These are phyloP conservation scores for Angomonas deanei DNA, from an alignment of 208 protist species.

Conservation along the genomic window DNA sequence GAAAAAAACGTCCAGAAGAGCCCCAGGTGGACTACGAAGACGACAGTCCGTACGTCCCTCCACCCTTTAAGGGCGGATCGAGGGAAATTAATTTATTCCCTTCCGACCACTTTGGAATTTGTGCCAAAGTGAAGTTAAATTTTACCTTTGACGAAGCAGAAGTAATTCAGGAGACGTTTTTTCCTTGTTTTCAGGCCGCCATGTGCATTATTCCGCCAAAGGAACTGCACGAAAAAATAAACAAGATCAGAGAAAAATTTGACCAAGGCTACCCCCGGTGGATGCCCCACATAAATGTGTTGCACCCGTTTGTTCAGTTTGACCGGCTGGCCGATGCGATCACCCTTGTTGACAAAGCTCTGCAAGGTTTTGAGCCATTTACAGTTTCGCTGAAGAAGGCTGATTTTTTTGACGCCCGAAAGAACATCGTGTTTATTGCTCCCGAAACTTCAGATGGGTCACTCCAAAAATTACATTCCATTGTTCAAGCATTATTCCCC, in stretches of 20 bases:
- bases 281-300: slow-evolving; percentile 20
- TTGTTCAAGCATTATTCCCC: neutral
- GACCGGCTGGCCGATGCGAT: slow-evolving; percentile 4
- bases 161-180: neutral
- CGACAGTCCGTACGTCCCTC: neutral
- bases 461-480: neutral
- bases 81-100: slow-evolving; percentile 12
- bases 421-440: slow-evolving; percentile 7
- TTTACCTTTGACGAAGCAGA: neutral
- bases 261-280: slow-evolving; percentile 15
- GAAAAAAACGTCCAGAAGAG: neutral
- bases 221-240: slow-evolving; percentile 6
- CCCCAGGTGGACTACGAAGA: neutral
- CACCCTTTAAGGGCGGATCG: neutral
- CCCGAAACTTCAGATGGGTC: slow-evolving; percentile 2
- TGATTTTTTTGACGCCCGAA: slow-evolving; percentile 2
- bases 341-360: neutral
- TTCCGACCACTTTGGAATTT: slow-evolving; percentile 14
- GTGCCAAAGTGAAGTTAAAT: neutral
- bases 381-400: neutral
- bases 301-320: slow-evolving; percentile 11
- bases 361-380: neutral
- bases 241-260: slow-evolving; percentile 7
- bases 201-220: slow-evolving; percentile 7
- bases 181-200: slow-evolving; percentile 10